Evolutionary conservation across 148 eudicot species (phyloP), one percentile per base, ranked within the genome.

Genomic region (Fallopia convolvulus): DNA sequence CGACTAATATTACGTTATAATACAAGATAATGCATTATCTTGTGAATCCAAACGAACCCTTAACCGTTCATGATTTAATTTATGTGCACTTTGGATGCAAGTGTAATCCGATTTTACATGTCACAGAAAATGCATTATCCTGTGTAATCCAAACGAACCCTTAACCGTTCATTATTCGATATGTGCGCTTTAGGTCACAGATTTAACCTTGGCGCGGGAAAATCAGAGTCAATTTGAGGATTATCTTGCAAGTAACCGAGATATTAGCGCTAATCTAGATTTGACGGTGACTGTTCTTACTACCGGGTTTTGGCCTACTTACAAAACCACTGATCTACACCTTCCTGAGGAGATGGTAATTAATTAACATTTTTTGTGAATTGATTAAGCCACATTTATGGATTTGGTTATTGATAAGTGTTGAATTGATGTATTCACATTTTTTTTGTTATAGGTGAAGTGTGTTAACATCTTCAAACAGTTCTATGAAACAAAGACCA

Each of bases 241-340:
- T 74, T 93, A 93, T 84, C 86, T 91, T 49, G 77, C 75, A 52
- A 86, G 80, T 53, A 88, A 84, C 80, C 77, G 89, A 1, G 82
- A 81, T 80, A 82, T 82, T 53, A 87, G 40, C 84, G 89, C 96
- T 21, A 94, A 94, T 65, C 85, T 92, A 75, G 97, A 93, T 81
- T 88, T 93, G 87, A 93, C 97, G 17, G 97, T 93, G 60, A 90
- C 95, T 60, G 97, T 93, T 78, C 82, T 93, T 48, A 93, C 96
- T 60, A 91, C 95, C 79, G 95, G 96, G 4, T 93, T 91, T 75
- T 93, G 98, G 98, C 97, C 98, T 15, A 93, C 90, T 83, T 93
- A 93, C 84, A 93, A 93, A 81, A 88, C 97, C 49, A 88, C 87
- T 55, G 98, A 88, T 87, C 88, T 91, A 63, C 91, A 88, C 79